Percentiles rank a stretch among this genome's conserved stretches.
Evolutionary conservation across 345 rosid genomes (phyloP).

Genomic region (Salix arbutifolia): DNA sequence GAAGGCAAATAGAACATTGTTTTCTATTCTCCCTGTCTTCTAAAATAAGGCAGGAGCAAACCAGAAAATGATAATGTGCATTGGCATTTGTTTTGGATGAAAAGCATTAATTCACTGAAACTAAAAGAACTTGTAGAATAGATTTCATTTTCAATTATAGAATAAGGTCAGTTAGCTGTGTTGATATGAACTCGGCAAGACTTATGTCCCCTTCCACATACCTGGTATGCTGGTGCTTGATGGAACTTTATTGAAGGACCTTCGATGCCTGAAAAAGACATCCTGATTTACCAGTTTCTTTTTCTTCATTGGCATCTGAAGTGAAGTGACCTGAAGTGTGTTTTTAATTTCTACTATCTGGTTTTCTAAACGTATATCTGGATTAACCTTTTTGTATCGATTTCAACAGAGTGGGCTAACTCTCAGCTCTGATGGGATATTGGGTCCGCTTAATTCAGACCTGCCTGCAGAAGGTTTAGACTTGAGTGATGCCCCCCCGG

Average conservation of each 20-base stretch:
- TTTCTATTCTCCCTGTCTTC: not conserved
- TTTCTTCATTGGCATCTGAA: not conserved
- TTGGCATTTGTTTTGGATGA: not conserved
- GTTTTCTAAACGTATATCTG: not conserved
- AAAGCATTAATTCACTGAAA: not conserved
- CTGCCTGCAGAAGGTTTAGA: slow-evolving; percentile 79
- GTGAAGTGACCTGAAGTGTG: not conserved
- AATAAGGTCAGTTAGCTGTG: not conserved
- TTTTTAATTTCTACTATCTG: not conserved
- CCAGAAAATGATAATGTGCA: not conserved
- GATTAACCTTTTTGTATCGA: too few relatives aligned
- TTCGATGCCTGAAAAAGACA: not conserved
- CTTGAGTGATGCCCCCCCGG: slow-evolving; percentile 48
- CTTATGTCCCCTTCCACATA: not conserved
- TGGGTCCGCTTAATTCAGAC: slow-evolving; percentile 67
- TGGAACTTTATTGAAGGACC: not conserved
- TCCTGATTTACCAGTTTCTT: not conserved
- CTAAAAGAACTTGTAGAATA: not conserved
- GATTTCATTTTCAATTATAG: not conserved
- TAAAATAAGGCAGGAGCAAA: not conserved
- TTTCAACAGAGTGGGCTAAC: slow-evolving; percentile 69
- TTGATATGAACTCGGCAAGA: not conserved
- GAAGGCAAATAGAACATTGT: not conserved
- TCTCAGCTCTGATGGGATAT: slow-evolving; percentile 69
- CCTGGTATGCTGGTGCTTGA: not conserved